These are phyloP conservation scores for Trichoderma arundinaceum DNA, from an alignment of 2,329 filamentous ascomycete species.

Conservation along the genomic window DNA sequence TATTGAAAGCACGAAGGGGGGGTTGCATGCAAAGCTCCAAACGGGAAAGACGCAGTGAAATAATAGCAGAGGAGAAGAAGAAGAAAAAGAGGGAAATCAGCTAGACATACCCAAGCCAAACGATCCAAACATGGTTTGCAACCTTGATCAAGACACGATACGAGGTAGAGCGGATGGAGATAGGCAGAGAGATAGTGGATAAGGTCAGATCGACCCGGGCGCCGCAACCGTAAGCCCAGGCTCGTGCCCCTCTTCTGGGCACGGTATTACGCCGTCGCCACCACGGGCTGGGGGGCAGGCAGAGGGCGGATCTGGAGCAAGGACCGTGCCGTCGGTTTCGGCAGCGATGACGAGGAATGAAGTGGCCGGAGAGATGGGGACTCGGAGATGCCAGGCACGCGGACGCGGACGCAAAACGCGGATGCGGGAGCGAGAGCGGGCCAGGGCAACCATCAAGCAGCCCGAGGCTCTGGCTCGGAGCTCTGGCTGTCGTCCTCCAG, in stretches of 20 bases:
- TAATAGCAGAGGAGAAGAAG: not conserved
- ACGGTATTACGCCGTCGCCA: slow-evolving; percentile 21
- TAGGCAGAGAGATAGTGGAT: slow-evolving; percentile 7
- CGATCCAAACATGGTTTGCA: slow-evolving; percentile 29
- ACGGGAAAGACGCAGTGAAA: not conserved
- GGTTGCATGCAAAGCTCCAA: not conserved
- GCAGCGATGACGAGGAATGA: slow-evolving; percentile 13
- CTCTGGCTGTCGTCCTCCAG: not conserved
- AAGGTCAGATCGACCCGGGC: slow-evolving; percentile 22
- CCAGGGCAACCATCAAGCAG: slow-evolving; percentile 16
- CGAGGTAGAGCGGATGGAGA: not conserved
- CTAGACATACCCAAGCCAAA: slow-evolving; percentile 29
- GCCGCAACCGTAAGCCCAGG: slow-evolving; percentile 20
- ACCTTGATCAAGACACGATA: slow-evolving; percentile 3
- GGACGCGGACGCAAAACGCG: not conserved
- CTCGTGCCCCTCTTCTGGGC: slow-evolving; percentile 14
- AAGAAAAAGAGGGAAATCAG: not conserved
- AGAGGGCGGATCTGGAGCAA: slow-evolving; percentile 21
- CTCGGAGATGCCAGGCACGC: slow-evolving; percentile 19
- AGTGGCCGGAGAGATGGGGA: slow-evolving; percentile 19
- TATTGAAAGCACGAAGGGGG: not conserved
- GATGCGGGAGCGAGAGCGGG: slow-evolving; percentile 25
- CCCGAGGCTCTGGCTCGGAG: slow-evolving; percentile 9
- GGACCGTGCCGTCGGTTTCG: slow-evolving; percentile 15
- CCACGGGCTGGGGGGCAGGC: not conserved